A percentile compares a stretch with the other conserved stretches of the same genome.
phyloP scores from a whole-genome alignment of 1,139 yeast genomes.

The Debaryomycetaceae sp. region DNA sequence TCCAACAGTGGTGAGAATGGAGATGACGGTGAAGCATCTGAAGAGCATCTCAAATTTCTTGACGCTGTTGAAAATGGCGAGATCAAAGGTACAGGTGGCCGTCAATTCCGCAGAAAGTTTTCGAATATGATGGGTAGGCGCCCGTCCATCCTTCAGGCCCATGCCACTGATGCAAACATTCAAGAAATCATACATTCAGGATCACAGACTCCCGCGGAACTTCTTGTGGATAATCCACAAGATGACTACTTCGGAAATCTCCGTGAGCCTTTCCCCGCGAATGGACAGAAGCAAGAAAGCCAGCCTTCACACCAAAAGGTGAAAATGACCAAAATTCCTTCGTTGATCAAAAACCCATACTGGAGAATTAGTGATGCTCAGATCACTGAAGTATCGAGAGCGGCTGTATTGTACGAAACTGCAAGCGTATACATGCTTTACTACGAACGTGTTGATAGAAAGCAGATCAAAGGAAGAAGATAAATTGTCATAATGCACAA shows the following conservation, averaged over 20 bases:
- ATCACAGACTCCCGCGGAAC: slow-evolving; percentile 40
- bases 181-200: slow-evolving; percentile 42
- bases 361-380: slow-evolving; percentile 85
- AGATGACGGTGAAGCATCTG: slow-evolving; percentile 1
- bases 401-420: slow-evolving; percentile 62
- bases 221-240: slow-evolving; percentile 30
- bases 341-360: slow-evolving; percentile 58
- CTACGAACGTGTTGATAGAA: slow-evolving; percentile 56
- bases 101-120: slow-evolving; percentile 30
- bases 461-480: slow-evolving; percentile 12
- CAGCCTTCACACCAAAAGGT: slow-evolving; percentile 14
- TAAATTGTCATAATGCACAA: not conserved
- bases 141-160: slow-evolving; percentile 40
- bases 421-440: slow-evolving; percentile 79
- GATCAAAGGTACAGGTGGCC: slow-evolving; percentile 18
- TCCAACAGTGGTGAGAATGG: not conserved
- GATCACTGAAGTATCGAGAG: slow-evolving; percentile 57
- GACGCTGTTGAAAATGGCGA: slow-evolving; percentile 11
- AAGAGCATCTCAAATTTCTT: slow-evolving; percentile 1
- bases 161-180: slow-evolving; percentile 30
- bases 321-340: slow-evolving; percentile 49
- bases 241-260: slow-evolving; percentile 19
- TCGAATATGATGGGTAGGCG: slow-evolving; percentile 43
- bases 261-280: slow-evolving; percentile 3
- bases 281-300: not conserved